Percentiles rank a stretch among this genome's conserved stretches.
Conservation (phyloP, 2,329 filamentous ascomycete genomes). For the Hymenoscyphus salicellus region DNA sequence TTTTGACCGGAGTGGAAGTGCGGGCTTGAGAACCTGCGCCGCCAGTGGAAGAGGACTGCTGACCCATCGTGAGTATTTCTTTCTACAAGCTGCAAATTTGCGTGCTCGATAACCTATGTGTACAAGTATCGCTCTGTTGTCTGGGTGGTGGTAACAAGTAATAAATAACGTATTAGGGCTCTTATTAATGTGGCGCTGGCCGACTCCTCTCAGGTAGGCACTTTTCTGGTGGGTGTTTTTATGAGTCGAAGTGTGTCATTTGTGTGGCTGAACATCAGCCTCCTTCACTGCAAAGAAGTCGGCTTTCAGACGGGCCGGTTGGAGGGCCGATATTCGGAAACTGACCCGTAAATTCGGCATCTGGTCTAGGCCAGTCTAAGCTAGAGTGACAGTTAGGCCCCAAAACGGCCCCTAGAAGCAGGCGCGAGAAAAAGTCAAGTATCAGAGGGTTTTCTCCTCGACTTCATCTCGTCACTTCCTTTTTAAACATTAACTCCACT, state of each 20-base stretch:
- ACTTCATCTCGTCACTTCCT: too few species aligned
- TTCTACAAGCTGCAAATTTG: neutral
- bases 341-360: too few species aligned
- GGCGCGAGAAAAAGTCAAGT: too few species aligned
- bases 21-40: slow-evolving; percentile 11
- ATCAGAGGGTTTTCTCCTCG: too few species aligned
- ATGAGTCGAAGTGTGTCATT: neutral
- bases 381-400: too few species aligned
- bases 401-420: too few species aligned
- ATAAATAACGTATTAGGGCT: neutral
- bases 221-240: neutral
- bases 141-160: neutral
- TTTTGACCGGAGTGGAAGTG: slow-evolving; percentile 46
- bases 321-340: too few species aligned
- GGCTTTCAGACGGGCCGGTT: neutral
- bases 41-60: slow-evolving; percentile 27
- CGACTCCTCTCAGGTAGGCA: neutral
- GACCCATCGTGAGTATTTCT: slow-evolving; percentile 23
- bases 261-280: neutral
- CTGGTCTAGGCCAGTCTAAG: too few species aligned
- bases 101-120: neutral
- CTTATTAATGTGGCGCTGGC: neutral
- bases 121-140: neutral
- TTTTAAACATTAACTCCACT: too few species aligned
- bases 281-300: neutral